Base-by-base conservation (phyloP, 2,329 filamentous ascomycete genomes). In the Exophiala mesophila region DNA sequence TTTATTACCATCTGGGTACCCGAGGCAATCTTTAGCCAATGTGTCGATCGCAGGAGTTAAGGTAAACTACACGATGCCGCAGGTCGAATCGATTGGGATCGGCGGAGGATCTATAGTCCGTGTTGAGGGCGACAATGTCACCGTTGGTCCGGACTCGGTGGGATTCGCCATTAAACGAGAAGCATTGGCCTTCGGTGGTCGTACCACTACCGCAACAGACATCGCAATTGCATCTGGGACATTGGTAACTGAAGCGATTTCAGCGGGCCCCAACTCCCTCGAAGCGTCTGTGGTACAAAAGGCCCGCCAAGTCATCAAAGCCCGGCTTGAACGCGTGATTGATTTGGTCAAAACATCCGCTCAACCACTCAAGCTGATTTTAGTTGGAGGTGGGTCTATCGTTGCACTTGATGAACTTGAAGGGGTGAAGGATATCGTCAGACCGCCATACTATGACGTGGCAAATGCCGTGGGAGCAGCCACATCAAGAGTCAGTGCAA, bases 391-490 rank as follows among this genome's bases (percentile, higher is more conserved):
- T 6, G 77, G 77, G 3, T 71, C 74, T 1, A 63, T 80, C 1
- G 57, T 79, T 2, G 70, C 73, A 2, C 68, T 71, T 0, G 63
- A 71, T 4, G 52, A 62, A 1, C 63, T 80, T 5, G 60, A 64
- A 1, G 74, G 74, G 0, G 75, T 77, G 0, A 64, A 67, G 8
- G 63, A 71, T 47, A 69, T 72, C 41, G 70, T 74, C 5, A 63
- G 63, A 66, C 6, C 77, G 0, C 66, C 69, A 10, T 40, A 45
- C 34, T 65, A 74, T 26, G 73, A 73, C 41, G 75, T 73, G 0
- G 76, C 76, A 4, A 80, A 80, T 56, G 76, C 77, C 0, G 72
- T 80, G 2, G 77, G 77, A 3, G 77, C 77, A 1, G 77, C 77
- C 0, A 77, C 77, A 18, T 73, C 73, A 3, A 75, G 74, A 39